Evolutionary conservation across 2,329 filamentous ascomycete species (phyloP), one percentile per base, ranked within the genome.

Genomic region (Aspergillus viridinutans): DNA sequence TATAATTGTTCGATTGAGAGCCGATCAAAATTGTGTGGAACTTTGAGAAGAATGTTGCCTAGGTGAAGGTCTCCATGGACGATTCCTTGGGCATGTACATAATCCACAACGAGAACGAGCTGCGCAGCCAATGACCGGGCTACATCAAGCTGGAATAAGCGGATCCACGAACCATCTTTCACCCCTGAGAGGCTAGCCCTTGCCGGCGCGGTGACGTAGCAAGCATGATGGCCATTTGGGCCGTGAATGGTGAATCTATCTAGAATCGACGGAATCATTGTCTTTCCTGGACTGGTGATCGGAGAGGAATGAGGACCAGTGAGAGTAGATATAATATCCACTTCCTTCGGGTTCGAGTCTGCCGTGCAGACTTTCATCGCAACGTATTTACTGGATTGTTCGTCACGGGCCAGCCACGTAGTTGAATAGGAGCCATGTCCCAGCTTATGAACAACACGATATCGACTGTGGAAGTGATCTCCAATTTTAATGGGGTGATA

Each of bases 391-490:
- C 58, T 57, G 6, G 25, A 49, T 59, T 21, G 38, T 51, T 65
- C 55, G 58, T 72, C 67, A 40, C 55, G 59, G 43, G 67, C 65
- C 42, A 72, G 62, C 69, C 67, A 68, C 14, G 54, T 63, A 0
- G 65, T 77, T 8, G 72, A 78, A 52, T 67, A 73, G 3, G 67
- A 62, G 25, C 75, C 74, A 59, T 72, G 72, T 0, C 75, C 74
- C 3, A 78, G 69, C 60, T 78, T 78, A 3, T 76, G 71, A 7
- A 76, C 60, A 9, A 78, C 62, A 8, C 69, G 67, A 59, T 77
- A 78, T 5, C 72, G 65, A 61, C 52, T n/a, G 21, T 67, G 60
- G 52, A 71, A 64, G 8, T 49, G 47, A 60, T 72, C 67, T 17
- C 65, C 64, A 52, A 73, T 71, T 52, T 56, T 45, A 9, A 73